These are phyloP conservation scores for Lepraria neglecta DNA, from an alignment of 495 filamentous ascomycete species.

Conservation along the genomic window DNA sequence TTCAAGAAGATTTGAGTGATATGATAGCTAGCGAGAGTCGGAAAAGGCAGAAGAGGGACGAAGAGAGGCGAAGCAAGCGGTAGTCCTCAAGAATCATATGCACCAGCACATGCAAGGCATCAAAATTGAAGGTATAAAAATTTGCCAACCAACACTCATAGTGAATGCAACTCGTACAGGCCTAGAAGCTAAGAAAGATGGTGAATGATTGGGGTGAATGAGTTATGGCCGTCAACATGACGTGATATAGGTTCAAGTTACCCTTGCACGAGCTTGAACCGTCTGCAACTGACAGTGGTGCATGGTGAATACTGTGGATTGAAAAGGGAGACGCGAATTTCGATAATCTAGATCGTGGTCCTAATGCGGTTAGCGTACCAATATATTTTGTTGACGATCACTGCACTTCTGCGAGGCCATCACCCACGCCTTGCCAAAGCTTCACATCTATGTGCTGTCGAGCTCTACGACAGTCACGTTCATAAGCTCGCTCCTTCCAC, in stretches of 20 bases:
- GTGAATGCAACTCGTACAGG: constrained; percentile 8
- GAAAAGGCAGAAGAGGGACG: constrained; percentile 80
- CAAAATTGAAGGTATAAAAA: constrained; percentile 6
- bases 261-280: not conserved
- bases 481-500: not conserved
- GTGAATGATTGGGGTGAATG: constrained; percentile 3
- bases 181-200: not conserved
- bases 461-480: not conserved
- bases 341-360: not conserved
- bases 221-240: not conserved
- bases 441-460: not conserved
- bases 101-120: constrained; percentile 14
- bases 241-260: not conserved
- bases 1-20: constrained; percentile 89
- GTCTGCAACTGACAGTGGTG: constrained; percentile 1
- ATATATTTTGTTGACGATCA: constrained; percentile 9
- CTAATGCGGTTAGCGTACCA: constrained; percentile 15
- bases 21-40: constrained; percentile 94
- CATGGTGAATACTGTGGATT: not conserved
- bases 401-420: not conserved
- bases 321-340: not conserved
- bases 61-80: constrained; percentile 57
- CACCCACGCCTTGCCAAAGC: not conserved
- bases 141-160: constrained; percentile 8
- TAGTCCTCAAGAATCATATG: constrained; percentile 24